Evolutionary conservation across 2,329 filamentous ascomycete species (phyloP).

Genomic region (Capronia coronata): DNA sequence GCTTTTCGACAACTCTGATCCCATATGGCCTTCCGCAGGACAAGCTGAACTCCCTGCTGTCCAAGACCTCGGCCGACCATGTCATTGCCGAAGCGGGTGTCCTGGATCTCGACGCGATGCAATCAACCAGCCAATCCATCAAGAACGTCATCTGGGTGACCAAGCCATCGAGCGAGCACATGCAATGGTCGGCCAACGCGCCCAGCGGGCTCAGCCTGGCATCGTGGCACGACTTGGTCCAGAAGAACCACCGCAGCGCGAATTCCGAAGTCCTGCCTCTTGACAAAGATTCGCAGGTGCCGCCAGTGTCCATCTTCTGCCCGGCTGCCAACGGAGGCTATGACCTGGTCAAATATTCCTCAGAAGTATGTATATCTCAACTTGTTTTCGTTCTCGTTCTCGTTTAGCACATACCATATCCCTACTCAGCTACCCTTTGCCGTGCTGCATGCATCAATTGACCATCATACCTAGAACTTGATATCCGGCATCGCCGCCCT

Average conservation of each 20-base stretch:
- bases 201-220: constrained; percentile 72
- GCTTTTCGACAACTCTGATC: constrained; percentile 73
- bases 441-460: too few species aligned
- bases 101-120: constrained; percentile 70
- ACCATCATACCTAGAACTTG: constrained; percentile 56
- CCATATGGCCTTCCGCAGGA: constrained; percentile 72
- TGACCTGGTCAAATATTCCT: constrained; percentile 75
- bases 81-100: constrained; percentile 79
- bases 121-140: constrained; percentile 62
- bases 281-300: constrained; percentile 47
- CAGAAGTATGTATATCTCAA: constrained; percentile 45
- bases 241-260: constrained; percentile 56
- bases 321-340: constrained; percentile 42
- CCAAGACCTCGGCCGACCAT: constrained; percentile 66
- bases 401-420: too few species aligned
- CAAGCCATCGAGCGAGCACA: constrained; percentile 79
- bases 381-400: not conserved
- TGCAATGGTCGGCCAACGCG: constrained; percentile 83
- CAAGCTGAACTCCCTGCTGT: constrained; percentile 64
- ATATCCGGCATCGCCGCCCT: constrained; percentile 77
- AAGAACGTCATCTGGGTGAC: constrained; percentile 86
- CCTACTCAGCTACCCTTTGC: not conserved
- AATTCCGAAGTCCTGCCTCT: constrained; percentile 59
- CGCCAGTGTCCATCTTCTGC: constrained; percentile 41
- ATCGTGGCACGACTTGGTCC: constrained; percentile 89